These are phyloP conservation scores for Xylariaceae sp. DNA, from an alignment of 2,329 filamentous ascomycete species.

Conservation along the genomic window DNA sequence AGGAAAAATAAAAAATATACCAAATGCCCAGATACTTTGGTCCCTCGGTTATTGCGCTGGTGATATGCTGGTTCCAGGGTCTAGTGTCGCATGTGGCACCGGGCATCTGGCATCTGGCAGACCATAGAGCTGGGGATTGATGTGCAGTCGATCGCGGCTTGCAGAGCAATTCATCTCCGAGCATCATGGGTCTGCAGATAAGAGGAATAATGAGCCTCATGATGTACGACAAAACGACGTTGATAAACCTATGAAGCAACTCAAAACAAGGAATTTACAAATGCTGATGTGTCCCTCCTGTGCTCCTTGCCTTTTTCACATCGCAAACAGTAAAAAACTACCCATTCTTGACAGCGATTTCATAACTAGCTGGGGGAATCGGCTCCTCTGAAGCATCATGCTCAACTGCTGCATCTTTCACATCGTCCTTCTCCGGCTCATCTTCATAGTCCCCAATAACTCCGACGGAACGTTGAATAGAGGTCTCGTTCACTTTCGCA, in stretches of 20 bases:
- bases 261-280: neutral
- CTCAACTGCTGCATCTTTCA: neutral
- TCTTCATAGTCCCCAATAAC: neutral
- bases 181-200: neutral
- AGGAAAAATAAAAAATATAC: slow-evolving; percentile 28
- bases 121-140: neutral
- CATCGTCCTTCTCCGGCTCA: neutral
- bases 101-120: neutral
- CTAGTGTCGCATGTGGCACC: neutral
- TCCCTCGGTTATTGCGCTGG: neutral
- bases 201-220: neutral
- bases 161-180: too few relatives aligned
- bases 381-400: neutral
- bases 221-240: neutral
- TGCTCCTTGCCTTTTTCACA: neutral
- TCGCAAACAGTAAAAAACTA: neutral
- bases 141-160: neutral
- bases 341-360: neutral
- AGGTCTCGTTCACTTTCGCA: neutral
- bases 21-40: slow-evolving; percentile 19
- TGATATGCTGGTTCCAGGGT: neutral
- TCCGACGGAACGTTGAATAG: neutral
- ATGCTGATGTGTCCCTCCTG: neutral
- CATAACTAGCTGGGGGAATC: neutral
- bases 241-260: neutral